These are phyloP conservation scores for Lyophyllum decastes DNA, from an alignment of 768 basidiomycete genomes.

Conservation along the genomic window DNA sequence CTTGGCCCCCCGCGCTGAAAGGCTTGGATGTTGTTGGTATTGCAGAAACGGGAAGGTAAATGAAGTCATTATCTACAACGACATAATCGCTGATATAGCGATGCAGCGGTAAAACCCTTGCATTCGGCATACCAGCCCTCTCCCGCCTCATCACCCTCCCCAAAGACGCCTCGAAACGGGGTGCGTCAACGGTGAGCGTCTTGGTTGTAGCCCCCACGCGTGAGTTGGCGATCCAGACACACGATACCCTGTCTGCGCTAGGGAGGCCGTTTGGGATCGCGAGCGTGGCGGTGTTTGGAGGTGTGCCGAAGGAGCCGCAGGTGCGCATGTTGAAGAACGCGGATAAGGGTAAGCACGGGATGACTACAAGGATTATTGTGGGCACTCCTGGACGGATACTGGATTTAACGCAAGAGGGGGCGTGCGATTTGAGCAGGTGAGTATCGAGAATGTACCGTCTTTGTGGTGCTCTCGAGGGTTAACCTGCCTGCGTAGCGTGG, in stretches of 20 bases:
- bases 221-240: conserved; percentile 94
- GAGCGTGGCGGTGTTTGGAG: conserved; percentile 91
- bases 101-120: conserved; percentile 88
- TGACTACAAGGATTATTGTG: conserved; percentile 76
- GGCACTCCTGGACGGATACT: conserved; percentile 94
- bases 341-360: conserved; percentile 46
- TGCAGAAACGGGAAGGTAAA: conserved; percentile 90
- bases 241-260: conserved; percentile 75
- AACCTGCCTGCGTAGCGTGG: conserved; percentile 52
- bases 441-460: conserved; percentile 24
- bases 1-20: conserved; percentile 86
- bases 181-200: conserved; percentile 48
- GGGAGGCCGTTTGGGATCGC: conserved; percentile 75
- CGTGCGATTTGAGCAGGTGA: conserved; percentile 76
- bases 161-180: conserved; percentile 28
- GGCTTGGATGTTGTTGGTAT: conserved; percentile 93
- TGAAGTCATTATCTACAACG: neutral
- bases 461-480: neutral
- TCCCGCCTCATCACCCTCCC: conserved; percentile 55
- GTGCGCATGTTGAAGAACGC: conserved; percentile 62
- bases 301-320: conserved; percentile 90
- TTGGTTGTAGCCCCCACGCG: conserved; percentile 94
- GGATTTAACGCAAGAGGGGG: conserved; percentile 88
- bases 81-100: conserved; percentile 6
- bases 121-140: conserved; percentile 92